These are phyloP conservation scores for Spencermartinsiella ligniputridi DNA, from an alignment of 1,139 yeast genomes.

Conservation along the genomic window DNA sequence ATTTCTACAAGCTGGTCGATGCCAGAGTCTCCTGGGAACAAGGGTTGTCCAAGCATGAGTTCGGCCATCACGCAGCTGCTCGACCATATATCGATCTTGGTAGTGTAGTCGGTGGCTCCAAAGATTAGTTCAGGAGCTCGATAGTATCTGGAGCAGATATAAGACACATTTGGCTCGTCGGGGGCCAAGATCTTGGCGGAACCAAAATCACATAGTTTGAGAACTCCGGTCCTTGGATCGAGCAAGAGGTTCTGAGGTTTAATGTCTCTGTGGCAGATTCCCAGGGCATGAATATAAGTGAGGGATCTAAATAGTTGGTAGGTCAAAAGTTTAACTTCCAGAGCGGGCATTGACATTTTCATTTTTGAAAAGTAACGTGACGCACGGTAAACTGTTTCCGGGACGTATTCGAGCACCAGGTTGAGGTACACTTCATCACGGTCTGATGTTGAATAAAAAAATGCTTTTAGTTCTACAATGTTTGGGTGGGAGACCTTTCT, in stretches of 20 bases:
- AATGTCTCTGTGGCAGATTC: constrained; percentile 95
- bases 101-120: constrained; percentile 91
- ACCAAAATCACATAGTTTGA: constrained; percentile 97
- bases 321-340: constrained; percentile 85
- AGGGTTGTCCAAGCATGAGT: constrained; percentile 87
- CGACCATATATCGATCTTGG: constrained; percentile 96
- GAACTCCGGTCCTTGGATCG: constrained; percentile 76
- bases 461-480: constrained; percentile 83
- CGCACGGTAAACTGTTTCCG: constrained; percentile 91
- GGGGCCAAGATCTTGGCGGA: constrained; percentile 92
- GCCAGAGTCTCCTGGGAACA: constrained; percentile 97
- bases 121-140: constrained; percentile 92
- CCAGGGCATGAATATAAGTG: constrained; percentile 84
- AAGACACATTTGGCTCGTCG: constrained; percentile 89
- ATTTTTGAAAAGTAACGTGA: constrained; percentile 77
- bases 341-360: constrained; percentile 73
- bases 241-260: constrained; percentile 92
- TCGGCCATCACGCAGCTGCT: constrained; percentile 96
- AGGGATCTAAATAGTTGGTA: constrained; percentile 89
- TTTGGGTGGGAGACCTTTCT: constrained; percentile 78
- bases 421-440: constrained; percentile 76
- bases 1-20: constrained; percentile 96
- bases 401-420: constrained; percentile 84
- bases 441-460: constrained; percentile 78
- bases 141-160: constrained; percentile 93